Evolutionary conservation across 2,329 filamentous ascomycete species (phyloP).

Genomic region (Clonostachys rosea): DNA sequence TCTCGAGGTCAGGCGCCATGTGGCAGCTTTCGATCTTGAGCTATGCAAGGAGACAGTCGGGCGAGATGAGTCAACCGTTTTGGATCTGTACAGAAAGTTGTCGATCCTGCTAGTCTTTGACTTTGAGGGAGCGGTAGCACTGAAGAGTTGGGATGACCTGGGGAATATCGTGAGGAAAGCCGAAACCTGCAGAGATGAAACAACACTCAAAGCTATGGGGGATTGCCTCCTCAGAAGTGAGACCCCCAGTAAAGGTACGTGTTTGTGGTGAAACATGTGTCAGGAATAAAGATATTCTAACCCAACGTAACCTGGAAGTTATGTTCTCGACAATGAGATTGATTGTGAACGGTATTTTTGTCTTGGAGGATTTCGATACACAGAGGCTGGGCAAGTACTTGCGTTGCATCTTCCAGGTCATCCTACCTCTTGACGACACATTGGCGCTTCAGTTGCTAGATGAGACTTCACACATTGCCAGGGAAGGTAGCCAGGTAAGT

Average conservation of each 20-base stretch:
- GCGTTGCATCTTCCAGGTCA: constrained; percentile 68
- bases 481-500: constrained; percentile 25
- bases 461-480: constrained; percentile 53
- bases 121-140: constrained; percentile 67
- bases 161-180: constrained; percentile 52
- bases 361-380: constrained; percentile 48
- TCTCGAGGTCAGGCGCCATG: constrained; percentile 52
- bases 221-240: constrained; percentile 56
- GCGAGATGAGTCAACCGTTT: constrained; percentile 33
- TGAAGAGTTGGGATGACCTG: constrained; percentile 66
- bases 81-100: constrained; percentile 57
- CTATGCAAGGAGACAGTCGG: constrained; percentile 31
- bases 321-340: constrained; percentile 53
- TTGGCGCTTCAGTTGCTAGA: constrained; percentile 57
- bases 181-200: constrained; percentile 32
- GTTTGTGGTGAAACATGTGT: neutral
- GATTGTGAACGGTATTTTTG: constrained; percentile 66
- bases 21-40: constrained; percentile 49
- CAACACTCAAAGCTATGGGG: constrained; percentile 57
- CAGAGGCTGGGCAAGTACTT: constrained; percentile 69
- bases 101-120: constrained; percentile 69
- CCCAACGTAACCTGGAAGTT: constrained; percentile 22
- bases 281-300: neutral
- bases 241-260: constrained; percentile 45
- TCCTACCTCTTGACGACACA: constrained; percentile 50